A percentile compares a stretch with the other conserved stretches of the same genome.
Conservation (phyloP, 2,329 filamentous ascomycete species). For the Fusarium sp. region DNA sequence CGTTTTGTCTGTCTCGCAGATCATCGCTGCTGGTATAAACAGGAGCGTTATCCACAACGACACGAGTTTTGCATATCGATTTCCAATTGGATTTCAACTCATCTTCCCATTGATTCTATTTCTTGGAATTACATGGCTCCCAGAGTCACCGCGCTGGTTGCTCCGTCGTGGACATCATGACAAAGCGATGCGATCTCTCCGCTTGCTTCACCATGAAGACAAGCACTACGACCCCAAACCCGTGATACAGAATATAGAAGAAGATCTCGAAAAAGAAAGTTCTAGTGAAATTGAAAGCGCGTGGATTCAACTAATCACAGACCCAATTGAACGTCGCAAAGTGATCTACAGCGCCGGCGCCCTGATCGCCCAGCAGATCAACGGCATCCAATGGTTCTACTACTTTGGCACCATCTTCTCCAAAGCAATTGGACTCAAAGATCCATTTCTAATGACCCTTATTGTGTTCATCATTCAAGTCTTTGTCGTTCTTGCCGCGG, state of each 20-base stretch:
- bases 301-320: constrained; percentile 52
- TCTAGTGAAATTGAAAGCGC: constrained; percentile 44
- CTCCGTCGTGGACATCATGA: constrained; percentile 52
- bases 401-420: constrained; percentile 55
- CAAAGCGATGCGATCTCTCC: constrained; percentile 51
- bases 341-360: constrained; percentile 55
- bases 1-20: constrained; percentile 49
- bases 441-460: constrained; percentile 54
- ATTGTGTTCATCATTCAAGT: constrained; percentile 56
- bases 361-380: constrained; percentile 58
- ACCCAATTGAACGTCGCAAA: constrained; percentile 58
- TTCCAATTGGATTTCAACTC: constrained; percentile 47
- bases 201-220: constrained; percentile 53
- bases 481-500: constrained; percentile 50
- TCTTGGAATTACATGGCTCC: constrained; percentile 36
- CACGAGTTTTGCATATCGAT: constrained; percentile 45
- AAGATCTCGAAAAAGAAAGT: constrained; percentile 51
- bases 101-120: constrained; percentile 40
- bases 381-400: constrained; percentile 59
- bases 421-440: constrained; percentile 51
- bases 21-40: constrained; percentile 48
- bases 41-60: constrained; percentile 41
- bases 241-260: constrained; percentile 54
- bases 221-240: constrained; percentile 49
- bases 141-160: constrained; percentile 45